Evolutionary conservation across 495 filamentous ascomycete species (phyloP).

Genomic region (Daldinia decipiens): DNA sequence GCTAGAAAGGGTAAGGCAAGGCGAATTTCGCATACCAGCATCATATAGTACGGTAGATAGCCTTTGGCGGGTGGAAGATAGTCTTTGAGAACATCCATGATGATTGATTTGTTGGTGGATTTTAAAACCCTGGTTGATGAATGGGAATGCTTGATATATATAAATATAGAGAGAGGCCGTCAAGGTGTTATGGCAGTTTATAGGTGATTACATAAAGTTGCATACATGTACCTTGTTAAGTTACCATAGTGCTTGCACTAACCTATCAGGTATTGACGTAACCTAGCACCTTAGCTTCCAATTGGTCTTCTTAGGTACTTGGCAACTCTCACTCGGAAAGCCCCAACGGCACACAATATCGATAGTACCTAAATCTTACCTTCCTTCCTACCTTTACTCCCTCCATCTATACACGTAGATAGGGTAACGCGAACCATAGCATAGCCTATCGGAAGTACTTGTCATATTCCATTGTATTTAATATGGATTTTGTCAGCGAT

Average conservation of each 20-base stretch:
- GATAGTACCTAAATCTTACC: not conserved
- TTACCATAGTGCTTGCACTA: not conserved
- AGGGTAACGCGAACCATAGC: too few relatives aligned
- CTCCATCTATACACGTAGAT: not conserved
- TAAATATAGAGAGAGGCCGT: not conserved
- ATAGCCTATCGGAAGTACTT: not conserved
- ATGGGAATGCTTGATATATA: not conserved
- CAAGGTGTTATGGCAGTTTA: not conserved
- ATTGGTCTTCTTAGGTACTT: not conserved
- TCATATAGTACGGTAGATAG: slow-evolving; percentile 60
- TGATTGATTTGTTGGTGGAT: not conserved
- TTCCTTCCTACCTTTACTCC: slow-evolving; percentile 2
- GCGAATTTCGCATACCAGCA: slow-evolving; percentile 52
- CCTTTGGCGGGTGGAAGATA: slow-evolving; percentile 57
- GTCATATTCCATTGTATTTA: slow-evolving; percentile 7
- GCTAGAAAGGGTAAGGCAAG: not conserved
- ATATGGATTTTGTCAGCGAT: slow-evolving; percentile 53
- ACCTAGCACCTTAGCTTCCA: not conserved
- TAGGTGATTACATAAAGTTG: not conserved
- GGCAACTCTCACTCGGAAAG: not conserved
- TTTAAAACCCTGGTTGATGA: not conserved
- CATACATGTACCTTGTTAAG: too few relatives aligned
- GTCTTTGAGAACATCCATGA: slow-evolving; percentile 52
- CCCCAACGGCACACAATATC: slow-evolving; percentile 2
- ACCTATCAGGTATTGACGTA: too few relatives aligned